Base-by-base conservation (phyloP, 2,329 filamentous ascomycete genomes). In the Penicillium concentricum region DNA sequence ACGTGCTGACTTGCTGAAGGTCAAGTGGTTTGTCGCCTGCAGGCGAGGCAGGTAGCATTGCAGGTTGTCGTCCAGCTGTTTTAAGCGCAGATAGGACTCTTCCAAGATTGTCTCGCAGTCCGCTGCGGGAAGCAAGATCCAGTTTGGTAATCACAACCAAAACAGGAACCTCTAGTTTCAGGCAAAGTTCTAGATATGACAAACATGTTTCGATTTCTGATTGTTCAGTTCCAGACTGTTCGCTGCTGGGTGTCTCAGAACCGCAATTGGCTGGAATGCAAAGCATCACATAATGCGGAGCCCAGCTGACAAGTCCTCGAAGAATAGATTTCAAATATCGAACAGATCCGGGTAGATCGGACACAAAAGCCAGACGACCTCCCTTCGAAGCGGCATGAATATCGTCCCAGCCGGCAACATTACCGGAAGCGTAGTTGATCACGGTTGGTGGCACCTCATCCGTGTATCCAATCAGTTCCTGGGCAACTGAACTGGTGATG, bases 331-430 rank as follows among this genome's bases (percentile, higher is more conserved):
- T 87, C 46, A 92, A 85, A 73, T 94, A 99, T 43, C 92, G 86
- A 37, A 92, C 88, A 62, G 96, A 90, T 0, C 94, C 94, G 16
- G 93, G 93, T 44, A 93, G 95, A 74, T 99, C 94, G 0, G 92
- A 91, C 7, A 97, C 80, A 64, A 97, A 92, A 5, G 94, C 91
- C 4, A 99, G 76, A 20, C 92, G 87, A 16, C 70, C 72, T 3
- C 88, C 90, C 57, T 87, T 85, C 0, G 91, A 85, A 47, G 87
- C 84, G 37, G 90, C 87, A 72, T 99, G 94, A 51, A 97, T 94
- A 70, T 97, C 93, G 51, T 90, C 87, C 94, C 94, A 99, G 0
- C 92, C 92, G 57, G 91, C 90, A 45, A 97, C 87, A 69, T 96
- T 91, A 15, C 87, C 87, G 58, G 89, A 88, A 3, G 90, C 87